These are phyloP conservation scores for Danielia oregonensis DNA, from an alignment of 805 yeast genomes.

Conservation along the genomic window DNA sequence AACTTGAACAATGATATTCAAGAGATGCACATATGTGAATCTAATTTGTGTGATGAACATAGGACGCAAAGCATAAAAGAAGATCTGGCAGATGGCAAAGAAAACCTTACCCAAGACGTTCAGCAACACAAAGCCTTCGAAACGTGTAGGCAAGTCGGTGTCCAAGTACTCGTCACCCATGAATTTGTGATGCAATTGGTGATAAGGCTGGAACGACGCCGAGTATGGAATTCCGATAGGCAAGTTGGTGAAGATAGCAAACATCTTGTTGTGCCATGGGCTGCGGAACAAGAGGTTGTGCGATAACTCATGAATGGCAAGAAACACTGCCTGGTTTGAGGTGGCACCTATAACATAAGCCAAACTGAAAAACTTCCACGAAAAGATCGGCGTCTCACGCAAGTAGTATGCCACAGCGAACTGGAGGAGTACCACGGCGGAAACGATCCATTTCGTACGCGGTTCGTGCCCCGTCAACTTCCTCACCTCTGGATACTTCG, in stretches of 20 bases:
- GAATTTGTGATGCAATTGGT: slow-evolving; percentile 86
- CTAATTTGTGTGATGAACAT: slow-evolving; percentile 76
- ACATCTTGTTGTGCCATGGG: slow-evolving; percentile 73
- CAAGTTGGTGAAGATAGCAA: slow-evolving; percentile 70
- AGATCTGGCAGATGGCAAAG: slow-evolving; percentile 84
- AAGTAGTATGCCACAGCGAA: slow-evolving; percentile 59
- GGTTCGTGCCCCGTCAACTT: slow-evolving; percentile 87
- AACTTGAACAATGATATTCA: slow-evolving; percentile 63
- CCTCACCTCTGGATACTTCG: slow-evolving; percentile 73
- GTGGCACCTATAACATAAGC: slow-evolving; percentile 87
- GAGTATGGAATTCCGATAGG: slow-evolving; percentile 91
- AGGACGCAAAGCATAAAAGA: slow-evolving; percentile 88
- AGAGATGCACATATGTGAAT: slow-evolving; percentile 69
- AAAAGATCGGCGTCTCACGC: slow-evolving; percentile 49
- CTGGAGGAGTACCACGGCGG: slow-evolving; percentile 66
- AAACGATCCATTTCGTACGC: slow-evolving; percentile 70
- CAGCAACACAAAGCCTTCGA: slow-evolving; percentile 72
- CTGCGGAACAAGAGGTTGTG: slow-evolving; percentile 82
- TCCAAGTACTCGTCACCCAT: slow-evolving; percentile 81
- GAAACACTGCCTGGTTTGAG: slow-evolving; percentile 74
- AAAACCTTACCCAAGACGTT: slow-evolving; percentile 84
- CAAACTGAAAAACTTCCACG: slow-evolving; percentile 51
- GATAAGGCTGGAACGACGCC: slow-evolving; percentile 87
- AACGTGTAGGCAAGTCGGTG: slow-evolving; percentile 80
- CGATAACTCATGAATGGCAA: slow-evolving; percentile 84